phyloP scores from a whole-genome alignment of 2,329 filamentous ascomycete genomes.

The Lachnellula suecica region DNA sequence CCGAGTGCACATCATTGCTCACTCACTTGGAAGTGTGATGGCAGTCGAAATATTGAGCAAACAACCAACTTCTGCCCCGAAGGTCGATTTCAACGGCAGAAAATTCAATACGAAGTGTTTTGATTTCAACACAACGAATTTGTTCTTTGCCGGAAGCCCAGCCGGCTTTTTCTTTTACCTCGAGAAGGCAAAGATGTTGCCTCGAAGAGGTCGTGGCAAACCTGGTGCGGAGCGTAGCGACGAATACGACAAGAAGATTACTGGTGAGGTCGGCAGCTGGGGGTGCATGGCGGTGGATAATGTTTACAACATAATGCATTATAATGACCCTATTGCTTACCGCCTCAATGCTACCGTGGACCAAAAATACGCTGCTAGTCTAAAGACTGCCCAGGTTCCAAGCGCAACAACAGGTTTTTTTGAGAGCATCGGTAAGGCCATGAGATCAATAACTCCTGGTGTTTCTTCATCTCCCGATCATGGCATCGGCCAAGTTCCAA shows the following conservation, averaged over 20 bases:
- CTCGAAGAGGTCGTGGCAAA: constrained; percentile 74
- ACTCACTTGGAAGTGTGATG: constrained; percentile 94
- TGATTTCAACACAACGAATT: constrained; percentile 86
- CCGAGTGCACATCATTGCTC: constrained; percentile 87
- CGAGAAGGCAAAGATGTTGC: constrained; percentile 69
- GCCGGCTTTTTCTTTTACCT: constrained; percentile 90
- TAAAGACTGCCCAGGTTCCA: constrained; percentile 79
- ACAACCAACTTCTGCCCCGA: constrained; percentile 73
- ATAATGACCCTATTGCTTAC: constrained; percentile 79
- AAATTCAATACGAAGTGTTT: constrained; percentile 61
- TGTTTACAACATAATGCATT: constrained; percentile 85
- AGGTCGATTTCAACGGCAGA: constrained; percentile 41
- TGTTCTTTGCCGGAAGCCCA: constrained; percentile 89
- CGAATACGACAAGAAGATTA: constrained; percentile 55
- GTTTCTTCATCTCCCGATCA: constrained; percentile 31
- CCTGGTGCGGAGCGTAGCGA: constrained; percentile 69
- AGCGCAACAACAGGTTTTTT: constrained; percentile 66
- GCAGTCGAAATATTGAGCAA: constrained; percentile 85
- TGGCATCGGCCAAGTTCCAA: constrained; percentile 38
- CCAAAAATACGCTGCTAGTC: constrained; percentile 69
- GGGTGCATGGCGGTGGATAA: constrained; percentile 94
- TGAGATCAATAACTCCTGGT: constrained; percentile 62
- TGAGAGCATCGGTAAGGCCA: constrained; percentile 60
- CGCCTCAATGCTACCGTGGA: constrained; percentile 90
- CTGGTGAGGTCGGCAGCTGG: constrained; percentile 77